Evolutionary conservation across 345 rosid genomes (phyloP).

Genomic region (Pseudoturritis turrita): DNA sequence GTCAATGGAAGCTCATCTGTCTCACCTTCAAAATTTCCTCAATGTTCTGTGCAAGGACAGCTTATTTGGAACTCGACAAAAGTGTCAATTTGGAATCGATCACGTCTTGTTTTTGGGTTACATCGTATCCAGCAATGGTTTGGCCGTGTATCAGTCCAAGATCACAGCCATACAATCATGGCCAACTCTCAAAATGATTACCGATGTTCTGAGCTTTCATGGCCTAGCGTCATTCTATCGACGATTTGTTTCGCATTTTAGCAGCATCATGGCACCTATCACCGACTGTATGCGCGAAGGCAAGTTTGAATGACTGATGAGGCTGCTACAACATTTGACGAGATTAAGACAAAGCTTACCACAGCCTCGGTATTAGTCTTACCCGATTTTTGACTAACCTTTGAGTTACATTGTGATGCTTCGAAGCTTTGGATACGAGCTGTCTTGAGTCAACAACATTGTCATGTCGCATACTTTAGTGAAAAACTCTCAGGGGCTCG

Average conservation of each 20-base stretch:
- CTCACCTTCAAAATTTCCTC: not conserved
- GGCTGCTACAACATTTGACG: no score
- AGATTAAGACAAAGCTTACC: no score
- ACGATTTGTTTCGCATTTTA: not conserved
- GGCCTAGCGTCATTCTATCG: not conserved
- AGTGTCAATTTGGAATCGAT: not conserved
- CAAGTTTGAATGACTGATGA: no score
- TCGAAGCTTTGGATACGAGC: no score
- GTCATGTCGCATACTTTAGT: no score
- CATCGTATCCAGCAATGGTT: not conserved
- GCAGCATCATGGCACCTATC: not conserved
- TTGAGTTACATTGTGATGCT: no score
- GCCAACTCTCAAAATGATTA: not conserved
- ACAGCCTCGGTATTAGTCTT: no score
- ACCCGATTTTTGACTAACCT: no score
- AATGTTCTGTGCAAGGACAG: fast-evolving
- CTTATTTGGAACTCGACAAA: not conserved
- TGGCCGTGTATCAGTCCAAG: not conserved
- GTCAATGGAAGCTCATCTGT: not conserved
- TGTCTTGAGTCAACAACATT: no score
- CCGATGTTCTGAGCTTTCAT: not conserved
- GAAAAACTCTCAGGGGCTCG: no score
- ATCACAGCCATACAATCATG: not conserved
- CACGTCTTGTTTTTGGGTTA: not conserved
- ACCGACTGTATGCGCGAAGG: not conserved